Evolutionary conservation across 1,139 yeast species (phyloP).

Genomic region (Kurtzmaniella natalensis): DNA sequence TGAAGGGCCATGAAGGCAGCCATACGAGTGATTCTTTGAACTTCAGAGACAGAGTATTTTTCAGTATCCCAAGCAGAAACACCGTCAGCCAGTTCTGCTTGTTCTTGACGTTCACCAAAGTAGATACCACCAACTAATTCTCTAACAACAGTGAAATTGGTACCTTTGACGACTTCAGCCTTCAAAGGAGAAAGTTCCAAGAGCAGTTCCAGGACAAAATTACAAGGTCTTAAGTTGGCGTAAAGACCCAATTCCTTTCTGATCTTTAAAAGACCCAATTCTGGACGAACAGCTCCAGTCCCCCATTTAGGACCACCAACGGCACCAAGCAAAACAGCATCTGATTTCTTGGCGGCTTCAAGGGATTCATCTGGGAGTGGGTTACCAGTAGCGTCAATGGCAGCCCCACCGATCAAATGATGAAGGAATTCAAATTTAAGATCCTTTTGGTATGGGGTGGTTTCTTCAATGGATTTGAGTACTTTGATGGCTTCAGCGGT

Average conservation of each 20-base stretch:
- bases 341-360: slow-evolving; percentile 80
- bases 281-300: slow-evolving; percentile 91
- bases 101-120: slow-evolving; percentile 94
- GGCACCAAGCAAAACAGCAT: slow-evolving; percentile 93
- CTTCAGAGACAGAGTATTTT: slow-evolving; percentile 84
- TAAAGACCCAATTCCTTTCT: slow-evolving; percentile 91
- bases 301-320: slow-evolving; percentile 99
- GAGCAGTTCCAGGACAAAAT: slow-evolving; percentile 82
- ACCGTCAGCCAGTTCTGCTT: slow-evolving; percentile 64
- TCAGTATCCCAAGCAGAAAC: slow-evolving; percentile 88
- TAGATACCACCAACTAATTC: slow-evolving; percentile 97
- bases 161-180: slow-evolving; percentile 79
- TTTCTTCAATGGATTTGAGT: slow-evolving; percentile 67
- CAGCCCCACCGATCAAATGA: slow-evolving; percentile 96
- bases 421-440: slow-evolving; percentile 71
- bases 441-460: slow-evolving; percentile 43
- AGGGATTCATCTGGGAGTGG: slow-evolving; percentile 89
- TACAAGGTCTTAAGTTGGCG: slow-evolving; percentile 96
- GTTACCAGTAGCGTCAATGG: slow-evolving; percentile 92
- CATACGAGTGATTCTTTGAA: slow-evolving; percentile 93
- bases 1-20: slow-evolving; percentile 96
- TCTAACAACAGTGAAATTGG: slow-evolving; percentile 88
- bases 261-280: slow-evolving; percentile 89
- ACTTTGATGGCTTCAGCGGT: slow-evolving; percentile 90
- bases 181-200: slow-evolving; percentile 85